phyloP scores from a whole-genome alignment of 176 grass and related monocot species.

The Hyparrhenia diplandra region DNA sequence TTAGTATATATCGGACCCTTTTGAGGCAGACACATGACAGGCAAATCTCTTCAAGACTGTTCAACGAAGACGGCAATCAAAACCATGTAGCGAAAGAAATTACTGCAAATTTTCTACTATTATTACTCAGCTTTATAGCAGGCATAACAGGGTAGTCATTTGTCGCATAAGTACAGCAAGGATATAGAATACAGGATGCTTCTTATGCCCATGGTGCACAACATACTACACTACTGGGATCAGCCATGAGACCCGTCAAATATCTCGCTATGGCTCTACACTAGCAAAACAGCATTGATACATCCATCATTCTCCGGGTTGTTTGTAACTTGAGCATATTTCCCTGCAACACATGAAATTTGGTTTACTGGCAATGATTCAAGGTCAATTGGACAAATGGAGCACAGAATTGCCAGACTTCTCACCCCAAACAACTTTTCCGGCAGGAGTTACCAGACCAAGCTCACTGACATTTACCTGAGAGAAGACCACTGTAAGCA shows the following conservation, averaged over 20 bases:
- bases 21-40: too few species aligned
- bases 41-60: too few species aligned
- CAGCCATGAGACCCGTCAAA: not conserved
- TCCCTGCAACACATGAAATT: conserved; percentile 44
- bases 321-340: conserved; percentile 85
- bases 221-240: not conserved
- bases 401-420: not conserved
- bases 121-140: not conserved
- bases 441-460: conserved; percentile 78
- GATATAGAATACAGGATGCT: not conserved
- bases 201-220: not conserved
- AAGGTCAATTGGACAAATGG: not conserved
- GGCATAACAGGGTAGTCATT: not conserved
- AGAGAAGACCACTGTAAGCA: not conserved
- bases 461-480: conserved; percentile 87
- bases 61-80: not conserved
- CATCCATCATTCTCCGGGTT: conserved; percentile 83
- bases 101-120: not conserved
- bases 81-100: not conserved
- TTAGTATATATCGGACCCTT: too few species aligned
- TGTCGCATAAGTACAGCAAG: not conserved
- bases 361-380: not conserved
- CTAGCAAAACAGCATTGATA: conserved; percentile 69
- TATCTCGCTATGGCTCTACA: conserved; percentile 24
- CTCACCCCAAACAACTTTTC: conserved; percentile 89